Base-by-base conservation (phyloP, 805 yeast genomes). In the Monosporozyma siamensis region DNA sequence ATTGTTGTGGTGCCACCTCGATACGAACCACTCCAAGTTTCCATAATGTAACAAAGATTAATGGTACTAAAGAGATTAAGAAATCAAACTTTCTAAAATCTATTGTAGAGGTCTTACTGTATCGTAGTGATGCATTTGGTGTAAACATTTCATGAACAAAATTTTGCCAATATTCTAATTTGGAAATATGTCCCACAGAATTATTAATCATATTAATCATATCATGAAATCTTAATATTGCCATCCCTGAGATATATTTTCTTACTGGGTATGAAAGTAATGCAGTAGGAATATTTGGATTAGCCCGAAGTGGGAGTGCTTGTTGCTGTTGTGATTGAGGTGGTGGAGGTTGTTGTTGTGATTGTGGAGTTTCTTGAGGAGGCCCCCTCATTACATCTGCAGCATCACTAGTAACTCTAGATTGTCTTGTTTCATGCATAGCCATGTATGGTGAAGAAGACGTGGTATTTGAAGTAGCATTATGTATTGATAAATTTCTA, bases 1-100 rank as follows among this genome's bases (percentile, higher is more conserved):
- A 47, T 46, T 70, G 63, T 20, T 69, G 69, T 2, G 72, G 62
- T 2, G 66, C 63, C 5, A 78, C 74, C 4, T 79, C 78, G 2
- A 74, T 64, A 34, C 70, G 66, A 25, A 70, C 43, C 70, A 70
- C 2, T 6, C 80, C 78, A 3, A 75, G 64, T 39, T 70, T 67
- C 26, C 71, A 44, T 71, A 70, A 1, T 77, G 71, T 46, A 65
- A 71, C 49, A 75, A 73, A 49, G 76, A 77, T 15, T 7, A 41
- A 24, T 2, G 54, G 54, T 7, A 51, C 34, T 15, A 49, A 38
- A 1, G 51, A 43, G 4, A 46, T 37, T 9, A 78, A 74, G 18
- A 87, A 71, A 45, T 79, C 89, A 58, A 78, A 84, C 49, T 72
- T 80, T 44, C 77, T 62, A 8, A 68, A 63, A 34, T 72, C 80